phyloP scores from a whole-genome alignment of 192 early-diverging fungal species.

The Gorgonomyces haynaldii region DNA sequence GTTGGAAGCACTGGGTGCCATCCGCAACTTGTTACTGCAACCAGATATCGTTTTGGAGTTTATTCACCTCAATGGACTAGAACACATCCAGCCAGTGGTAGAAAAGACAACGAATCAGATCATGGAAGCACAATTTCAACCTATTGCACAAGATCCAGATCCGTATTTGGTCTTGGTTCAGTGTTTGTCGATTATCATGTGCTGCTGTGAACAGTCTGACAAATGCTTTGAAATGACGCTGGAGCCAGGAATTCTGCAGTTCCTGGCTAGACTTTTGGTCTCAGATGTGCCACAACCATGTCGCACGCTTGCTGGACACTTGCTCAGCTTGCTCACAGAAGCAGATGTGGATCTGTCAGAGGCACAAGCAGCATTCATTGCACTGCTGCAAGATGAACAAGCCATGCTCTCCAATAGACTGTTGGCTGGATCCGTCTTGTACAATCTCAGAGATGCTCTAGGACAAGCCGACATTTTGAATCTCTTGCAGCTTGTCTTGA shows the following conservation, averaged over 20 bases:
- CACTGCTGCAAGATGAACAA: constrained; percentile 7
- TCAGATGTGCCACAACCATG: constrained; percentile 5
- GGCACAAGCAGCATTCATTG: constrained; percentile 34
- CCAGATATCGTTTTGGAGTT: too few species aligned
- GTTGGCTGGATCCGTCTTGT: constrained; percentile 50
- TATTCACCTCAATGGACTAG: too few species aligned
- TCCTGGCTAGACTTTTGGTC: background rate
- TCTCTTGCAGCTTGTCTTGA: background rate
- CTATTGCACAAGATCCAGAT: too few species aligned
- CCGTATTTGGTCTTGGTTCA: too few species aligned
- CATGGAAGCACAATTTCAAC: too few species aligned
- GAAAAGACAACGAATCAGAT: too few species aligned
- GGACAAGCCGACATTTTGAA: constrained; percentile 1
- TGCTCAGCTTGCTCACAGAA: constrained; percentile 72
- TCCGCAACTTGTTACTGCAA: too few species aligned
- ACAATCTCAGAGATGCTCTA: constrained; percentile 28
- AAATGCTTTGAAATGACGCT: too few species aligned
- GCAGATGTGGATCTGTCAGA: constrained; percentile 50
- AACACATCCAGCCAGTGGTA: too few species aligned
- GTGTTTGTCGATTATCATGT: too few species aligned
- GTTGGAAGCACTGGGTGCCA: background rate
- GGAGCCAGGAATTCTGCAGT: too few species aligned
- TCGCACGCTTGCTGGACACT: constrained; percentile 42
- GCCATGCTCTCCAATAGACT: constrained; percentile 44
- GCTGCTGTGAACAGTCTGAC: too few species aligned